phyloP scores from a whole-genome alignment of 345 rosid species.

The Lepidium didymum region DNA sequence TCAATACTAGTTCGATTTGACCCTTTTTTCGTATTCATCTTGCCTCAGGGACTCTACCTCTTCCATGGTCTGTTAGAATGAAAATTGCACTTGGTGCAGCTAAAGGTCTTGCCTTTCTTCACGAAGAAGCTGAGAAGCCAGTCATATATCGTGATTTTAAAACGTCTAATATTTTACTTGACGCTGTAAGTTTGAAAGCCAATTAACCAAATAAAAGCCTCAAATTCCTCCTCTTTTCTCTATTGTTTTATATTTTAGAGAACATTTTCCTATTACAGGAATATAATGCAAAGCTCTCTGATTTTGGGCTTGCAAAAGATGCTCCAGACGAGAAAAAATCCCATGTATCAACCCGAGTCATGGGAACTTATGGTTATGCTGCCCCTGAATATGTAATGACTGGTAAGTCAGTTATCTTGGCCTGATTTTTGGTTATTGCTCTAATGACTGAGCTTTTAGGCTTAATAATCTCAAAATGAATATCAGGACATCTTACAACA shows the following conservation, averaged over 20 bases:
- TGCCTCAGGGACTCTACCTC: constrained; percentile 65
- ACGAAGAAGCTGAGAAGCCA: constrained; percentile 75
- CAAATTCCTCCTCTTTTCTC: background rate
- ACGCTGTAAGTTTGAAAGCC: constrained; percentile 41
- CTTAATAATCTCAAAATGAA: background rate
- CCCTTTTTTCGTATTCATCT: background rate
- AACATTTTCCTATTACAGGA: constrained; percentile 39
- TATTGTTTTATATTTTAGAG: background rate
- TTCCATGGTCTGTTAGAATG: constrained; percentile 85
- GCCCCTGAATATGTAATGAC: constrained; percentile 92
- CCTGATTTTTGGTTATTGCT: background rate
- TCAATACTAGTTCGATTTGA: background rate
- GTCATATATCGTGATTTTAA: constrained; percentile 85
- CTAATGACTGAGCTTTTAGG: background rate
- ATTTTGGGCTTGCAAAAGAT: constrained; percentile 85
- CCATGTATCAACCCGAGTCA: constrained; percentile 77
- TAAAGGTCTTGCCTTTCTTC: constrained; percentile 77
- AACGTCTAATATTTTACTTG: constrained; percentile 72
- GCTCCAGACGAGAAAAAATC: constrained; percentile 80
- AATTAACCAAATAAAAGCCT: background rate
- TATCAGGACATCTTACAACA: constrained; percentile 60
- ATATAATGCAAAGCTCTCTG: constrained; percentile 80
- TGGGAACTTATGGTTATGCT: constrained; percentile 88
- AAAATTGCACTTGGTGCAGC: constrained; percentile 81
- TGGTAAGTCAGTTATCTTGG: constrained; percentile 34